Base-by-base conservation (phyloP, 2,329 filamentous ascomycete species). In the Paecilomyces sp. region DNA sequence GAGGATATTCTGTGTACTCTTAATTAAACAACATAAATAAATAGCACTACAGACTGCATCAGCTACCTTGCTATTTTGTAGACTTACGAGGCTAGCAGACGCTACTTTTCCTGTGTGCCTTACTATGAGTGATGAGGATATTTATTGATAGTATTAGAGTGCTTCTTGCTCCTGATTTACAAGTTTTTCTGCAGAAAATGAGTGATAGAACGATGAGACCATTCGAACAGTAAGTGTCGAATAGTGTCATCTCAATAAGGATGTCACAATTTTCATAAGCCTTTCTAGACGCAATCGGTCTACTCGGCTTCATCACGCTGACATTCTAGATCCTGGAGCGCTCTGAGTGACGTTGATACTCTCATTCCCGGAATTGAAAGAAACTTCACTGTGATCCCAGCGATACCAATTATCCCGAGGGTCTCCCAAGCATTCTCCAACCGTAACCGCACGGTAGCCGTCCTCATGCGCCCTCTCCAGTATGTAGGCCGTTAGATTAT, bases 361-460 rank as follows among this genome's bases (percentile, higher is more conserved):
- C 13, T 25, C 11, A 11, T 30, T 15, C 6, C 51, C 24, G 6
- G 30, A 36, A 55, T 33, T 34, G 28, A 60, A 60, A 30, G 57
- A 41, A 53, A 61, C 54, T 61, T 63, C 63, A 55, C 66, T 64
- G 12, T 66, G 67, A 58, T 77, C 77, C 61, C 70, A 71, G 58
- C 76, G 76, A 61, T 78, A 79, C 75, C 76, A 78, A 55, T 72
- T 66, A 9, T 73, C 66, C 4, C 69, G 65, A 2, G 72, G 68
- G 47, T 79, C 76, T 12, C 67, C 67, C 6, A 79, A 66, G 61
- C 77, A 79, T 57, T 79, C 75, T 22, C 76, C 77, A 8, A 79
- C 68, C n/a, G 77, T 77, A 54, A 78, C 73, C 2, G 76, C 70
- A 54, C 68, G 68, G 60, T 73, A 77, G 4, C 70, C 70, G 18